phyloP scores from a whole-genome alignment of 805 yeast genomes.

The Saccharomycopsis schoenii region DNA sequence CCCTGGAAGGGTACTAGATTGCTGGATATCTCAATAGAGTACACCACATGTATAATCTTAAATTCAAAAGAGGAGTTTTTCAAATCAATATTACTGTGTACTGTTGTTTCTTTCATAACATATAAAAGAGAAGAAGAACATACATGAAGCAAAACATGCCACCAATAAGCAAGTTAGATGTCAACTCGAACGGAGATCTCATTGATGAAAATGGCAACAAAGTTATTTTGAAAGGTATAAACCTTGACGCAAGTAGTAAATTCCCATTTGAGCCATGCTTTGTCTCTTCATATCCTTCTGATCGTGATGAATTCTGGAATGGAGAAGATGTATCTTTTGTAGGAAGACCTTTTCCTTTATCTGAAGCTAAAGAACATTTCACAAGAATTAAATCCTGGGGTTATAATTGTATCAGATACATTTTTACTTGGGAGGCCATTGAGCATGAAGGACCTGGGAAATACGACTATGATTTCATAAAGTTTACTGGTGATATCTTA shows the following conservation, averaged over 20 bases:
- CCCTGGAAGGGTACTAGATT: too few species aligned
- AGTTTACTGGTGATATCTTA: slow-evolving; percentile 56
- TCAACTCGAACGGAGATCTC: slow-evolving; percentile 42
- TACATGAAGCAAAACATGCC: background rate
- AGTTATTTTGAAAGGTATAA: slow-evolving; percentile 69
- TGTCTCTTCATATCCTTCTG: slow-evolving; percentile 29
- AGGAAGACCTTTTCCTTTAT: slow-evolving; percentile 70
- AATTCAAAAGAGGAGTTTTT: too few species aligned
- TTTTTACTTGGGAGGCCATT: slow-evolving; percentile 85
- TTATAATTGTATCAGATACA: slow-evolving; percentile 64
- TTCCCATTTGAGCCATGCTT: slow-evolving; percentile 50
- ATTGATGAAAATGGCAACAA: slow-evolving; percentile 45
- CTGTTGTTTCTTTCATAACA: too few species aligned
- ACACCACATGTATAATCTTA: too few species aligned
- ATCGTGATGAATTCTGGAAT: slow-evolving; percentile 38
- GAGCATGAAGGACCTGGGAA: slow-evolving; percentile 82
- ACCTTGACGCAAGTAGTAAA: slow-evolving; percentile 67
- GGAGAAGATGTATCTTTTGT: slow-evolving; percentile 76
- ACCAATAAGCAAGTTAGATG: background rate
- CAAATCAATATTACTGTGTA: too few species aligned
- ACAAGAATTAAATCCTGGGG: slow-evolving; percentile 70
- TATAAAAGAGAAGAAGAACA: too few species aligned
- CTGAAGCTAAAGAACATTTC: slow-evolving; percentile 62
- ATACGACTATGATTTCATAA: slow-evolving; percentile 70
- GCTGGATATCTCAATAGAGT: too few species aligned